phyloP scores from a whole-genome alignment of 2,329 filamentous ascomycete species.

The Cladosporium austrohemisphaericum region DNA sequence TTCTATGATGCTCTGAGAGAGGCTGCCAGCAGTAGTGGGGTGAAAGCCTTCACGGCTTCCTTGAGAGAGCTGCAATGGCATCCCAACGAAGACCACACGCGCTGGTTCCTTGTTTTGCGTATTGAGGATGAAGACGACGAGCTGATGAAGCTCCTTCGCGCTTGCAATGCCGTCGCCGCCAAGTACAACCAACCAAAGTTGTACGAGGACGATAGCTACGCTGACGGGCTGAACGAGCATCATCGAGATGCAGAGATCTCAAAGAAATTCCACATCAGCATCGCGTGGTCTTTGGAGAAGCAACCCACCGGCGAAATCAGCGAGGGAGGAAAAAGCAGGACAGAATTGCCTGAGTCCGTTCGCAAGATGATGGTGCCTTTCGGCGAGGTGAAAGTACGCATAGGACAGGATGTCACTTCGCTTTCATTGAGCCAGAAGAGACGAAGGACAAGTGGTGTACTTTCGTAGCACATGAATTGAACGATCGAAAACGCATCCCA shows the following conservation, averaged over 20 bases:
- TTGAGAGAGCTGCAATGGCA: slow-evolving; percentile 59
- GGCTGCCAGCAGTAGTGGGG: slow-evolving; percentile 40
- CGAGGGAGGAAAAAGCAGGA: neutral
- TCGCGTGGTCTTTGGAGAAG: slow-evolving; percentile 71
- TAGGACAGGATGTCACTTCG: slow-evolving; percentile 38
- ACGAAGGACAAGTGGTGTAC: neutral
- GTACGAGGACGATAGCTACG: slow-evolving; percentile 56
- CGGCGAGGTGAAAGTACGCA: slow-evolving; percentile 45
- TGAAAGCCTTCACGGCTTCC: slow-evolving; percentile 43
- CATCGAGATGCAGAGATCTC: neutral
- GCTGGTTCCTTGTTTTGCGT: slow-evolving; percentile 80
- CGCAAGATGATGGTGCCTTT: slow-evolving; percentile 25
- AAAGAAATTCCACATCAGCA: slow-evolving; percentile 71
- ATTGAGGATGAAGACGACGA: slow-evolving; percentile 43
- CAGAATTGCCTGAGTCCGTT: slow-evolving; percentile 22
- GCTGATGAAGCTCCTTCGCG: slow-evolving; percentile 53
- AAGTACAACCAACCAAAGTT: slow-evolving; percentile 65
- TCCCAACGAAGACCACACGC: slow-evolving; percentile 61
- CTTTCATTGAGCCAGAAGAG: slow-evolving; percentile 20
- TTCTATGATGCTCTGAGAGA: slow-evolving; percentile 60
- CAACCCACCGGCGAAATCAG: neutral
- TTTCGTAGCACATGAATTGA: neutral
- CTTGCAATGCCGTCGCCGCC: slow-evolving; percentile 62
- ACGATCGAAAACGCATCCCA: too few species aligned
- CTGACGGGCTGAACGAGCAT: neutral